Percentiles rank a stretch among this genome's conserved stretches.
Conservation (phyloP, 345 rosid genomes). For the Populus davidiana region DNA sequence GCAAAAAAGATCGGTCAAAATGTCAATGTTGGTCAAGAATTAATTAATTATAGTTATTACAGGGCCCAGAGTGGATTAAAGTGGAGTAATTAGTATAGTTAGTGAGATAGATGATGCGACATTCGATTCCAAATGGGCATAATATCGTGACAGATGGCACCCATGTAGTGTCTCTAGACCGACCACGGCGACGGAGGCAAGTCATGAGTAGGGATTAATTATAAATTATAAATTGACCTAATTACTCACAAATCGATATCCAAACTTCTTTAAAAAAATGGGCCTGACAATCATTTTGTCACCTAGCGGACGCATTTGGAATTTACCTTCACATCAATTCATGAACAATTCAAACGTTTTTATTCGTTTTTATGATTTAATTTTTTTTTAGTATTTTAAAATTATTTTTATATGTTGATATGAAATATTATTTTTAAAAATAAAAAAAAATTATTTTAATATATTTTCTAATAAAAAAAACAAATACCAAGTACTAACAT, state of each 20-base stretch:
- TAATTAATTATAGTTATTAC: background rate
- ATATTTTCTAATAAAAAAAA: too few relatives aligned
- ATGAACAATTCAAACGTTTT: background rate
- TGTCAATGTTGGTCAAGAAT: background rate
- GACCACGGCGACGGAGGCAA: background rate
- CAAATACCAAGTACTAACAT: too few relatives aligned
- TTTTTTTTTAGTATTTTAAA: too few relatives aligned
- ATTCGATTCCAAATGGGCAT: background rate
- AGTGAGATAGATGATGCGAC: background rate
- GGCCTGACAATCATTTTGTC: background rate
- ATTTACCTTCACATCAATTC: background rate
- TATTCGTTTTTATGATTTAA: too few relatives aligned
- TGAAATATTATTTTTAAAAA: too few relatives aligned
- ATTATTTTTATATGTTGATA: too few relatives aligned
- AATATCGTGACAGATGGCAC: slow-evolving; percentile 15
- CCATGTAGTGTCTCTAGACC: background rate
- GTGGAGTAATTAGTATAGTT: background rate
- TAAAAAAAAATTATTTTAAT: too few relatives aligned
- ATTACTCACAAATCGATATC: too few relatives aligned
- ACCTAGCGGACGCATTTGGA: background rate
- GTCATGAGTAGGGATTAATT: background rate
- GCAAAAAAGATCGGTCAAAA: background rate
- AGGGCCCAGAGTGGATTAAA: background rate
- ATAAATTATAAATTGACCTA: too few relatives aligned
- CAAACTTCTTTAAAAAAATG: too few relatives aligned